Evolutionary conservation across 2,329 filamentous ascomycete species (phyloP), one percentile per base, ranked within the genome.

Genomic region (Cordyceps cicadae): DNA sequence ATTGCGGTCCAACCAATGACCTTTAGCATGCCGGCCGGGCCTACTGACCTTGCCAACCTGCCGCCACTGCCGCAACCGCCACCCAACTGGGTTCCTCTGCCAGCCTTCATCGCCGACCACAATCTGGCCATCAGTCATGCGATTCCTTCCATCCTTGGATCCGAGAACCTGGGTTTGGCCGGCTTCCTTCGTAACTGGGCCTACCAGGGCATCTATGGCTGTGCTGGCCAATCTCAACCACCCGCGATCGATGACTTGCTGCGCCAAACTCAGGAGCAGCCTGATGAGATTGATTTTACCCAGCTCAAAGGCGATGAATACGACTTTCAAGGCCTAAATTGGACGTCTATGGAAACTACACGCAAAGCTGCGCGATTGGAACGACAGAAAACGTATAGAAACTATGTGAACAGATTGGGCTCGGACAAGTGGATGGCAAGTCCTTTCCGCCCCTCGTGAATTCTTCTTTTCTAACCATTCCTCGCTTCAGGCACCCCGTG

Each of bases 251-350:
- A 61, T n/a, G 63, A 67, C 8, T 73, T 77, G 55, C 67, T 72
- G 37, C 67, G 67, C 55, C 70, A 72, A 62, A 69, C 41, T 26
- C 61, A 54, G 37, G 32, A 39, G 34, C 41, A 50, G n/a, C 48
- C 45, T 14, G 58, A 66, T 7, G 64, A 69, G 50, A 66, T 76
- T 37, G 62, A 68, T 3, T 79, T 78, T 62, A 66, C 69, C 6
- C 77, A 86, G 57, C 75, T 87, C 7, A 67, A 73, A n/a, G 84
- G 82, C 1, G 82, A 87, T 53, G 59, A 66, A 52, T 83, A 74
- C 61, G 85, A 87, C 66, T 69, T 85, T 26, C 85, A 87, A 66
- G 82, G 84, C 55, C 74, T 87, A 41, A 71, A 85, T 67, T 87
- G 85, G 85, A 65, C 69, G 2, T 70, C 74, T 14, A 71, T 87